Conservation (phyloP, 2,329 filamentous ascomycete genomes). For the Rachicladosporium sp. region DNA sequence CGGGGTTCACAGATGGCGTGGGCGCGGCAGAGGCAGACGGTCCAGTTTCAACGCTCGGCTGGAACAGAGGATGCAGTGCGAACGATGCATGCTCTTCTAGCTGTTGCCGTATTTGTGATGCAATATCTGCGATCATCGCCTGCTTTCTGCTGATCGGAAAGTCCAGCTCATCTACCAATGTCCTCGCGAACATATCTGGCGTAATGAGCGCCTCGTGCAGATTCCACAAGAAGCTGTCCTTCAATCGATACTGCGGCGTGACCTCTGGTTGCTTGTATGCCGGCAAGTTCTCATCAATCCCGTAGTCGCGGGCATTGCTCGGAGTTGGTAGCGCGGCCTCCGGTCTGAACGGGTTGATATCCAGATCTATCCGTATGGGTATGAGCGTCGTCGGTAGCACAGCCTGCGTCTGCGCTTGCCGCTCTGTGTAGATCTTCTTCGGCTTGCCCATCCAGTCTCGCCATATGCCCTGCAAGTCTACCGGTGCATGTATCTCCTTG, state of each 20-base stretch:
- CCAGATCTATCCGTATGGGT: constrained; percentile 90
- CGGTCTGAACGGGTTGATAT: constrained; percentile 67
- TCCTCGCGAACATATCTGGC: constrained; percentile 88
- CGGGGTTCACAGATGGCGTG: constrained; percentile 24
- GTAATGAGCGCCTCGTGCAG: constrained; percentile 88
- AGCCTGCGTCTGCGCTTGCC: constrained; percentile 52
- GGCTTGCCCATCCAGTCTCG: constrained; percentile 87
- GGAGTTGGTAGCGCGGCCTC: constrained; percentile 52
- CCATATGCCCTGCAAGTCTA: constrained; percentile 82
- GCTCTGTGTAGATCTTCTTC: constrained; percentile 40
- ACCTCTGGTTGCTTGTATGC: constrained; percentile 69
- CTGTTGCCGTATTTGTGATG: constrained; percentile 87
- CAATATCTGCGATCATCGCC: constrained; percentile 64
- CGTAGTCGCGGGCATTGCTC: constrained; percentile 43
- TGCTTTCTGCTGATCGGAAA: constrained; percentile 58
- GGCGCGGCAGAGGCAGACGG: constrained; percentile 15
- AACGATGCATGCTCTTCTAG: constrained; percentile 93
- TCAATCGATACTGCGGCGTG: constrained; percentile 74
- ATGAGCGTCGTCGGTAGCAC: constrained; percentile 80
- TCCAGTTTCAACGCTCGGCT: constrained; percentile 24
- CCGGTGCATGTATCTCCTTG: constrained; percentile 66
- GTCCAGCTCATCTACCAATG: constrained; percentile 83
- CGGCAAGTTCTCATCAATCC: constrained; percentile 58
- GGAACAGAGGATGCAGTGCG: constrained; percentile 84
- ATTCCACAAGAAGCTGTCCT: constrained; percentile 97